phyloP scores from a whole-genome alignment of 2,329 filamentous ascomycete genomes.

The Arthrobotrys conoides region DNA sequence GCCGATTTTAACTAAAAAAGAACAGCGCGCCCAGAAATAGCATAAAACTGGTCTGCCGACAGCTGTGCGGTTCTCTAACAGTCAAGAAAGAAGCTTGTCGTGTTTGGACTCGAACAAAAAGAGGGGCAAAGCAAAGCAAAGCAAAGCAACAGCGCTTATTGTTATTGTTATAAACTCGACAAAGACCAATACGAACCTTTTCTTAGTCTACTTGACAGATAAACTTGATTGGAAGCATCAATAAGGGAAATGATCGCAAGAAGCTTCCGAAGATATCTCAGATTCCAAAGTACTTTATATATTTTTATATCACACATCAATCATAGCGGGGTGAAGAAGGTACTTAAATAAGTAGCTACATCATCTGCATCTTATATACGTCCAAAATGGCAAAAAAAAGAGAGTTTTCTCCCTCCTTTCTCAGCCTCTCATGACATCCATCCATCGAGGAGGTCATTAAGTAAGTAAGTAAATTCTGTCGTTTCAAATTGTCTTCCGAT shows the following conservation, averaged over 20 bases:
- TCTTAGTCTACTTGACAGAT: neutral
- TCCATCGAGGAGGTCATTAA: too few relatives aligned
- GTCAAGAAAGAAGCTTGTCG: neutral
- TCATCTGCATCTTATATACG: slow-evolving; percentile 34
- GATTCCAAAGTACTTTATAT: neutral
- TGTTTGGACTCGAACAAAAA: slow-evolving; percentile 1
- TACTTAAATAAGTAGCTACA: slow-evolving; percentile 2
- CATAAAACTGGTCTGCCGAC: slow-evolving; percentile 17
- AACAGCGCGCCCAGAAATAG: neutral
- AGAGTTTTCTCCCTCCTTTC: slow-evolving; percentile 11
- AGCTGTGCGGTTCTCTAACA: neutral
- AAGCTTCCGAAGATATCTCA: slow-evolving; percentile 19
- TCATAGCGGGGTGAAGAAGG: neutral
- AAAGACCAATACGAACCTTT: slow-evolving; percentile 37
- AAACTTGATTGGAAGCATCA: neutral
- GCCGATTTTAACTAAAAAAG: too few relatives aligned
- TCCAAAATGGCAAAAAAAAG: slow-evolving; percentile 56
- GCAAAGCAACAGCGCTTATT: slow-evolving; percentile 18
- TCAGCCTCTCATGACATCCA: neutral
- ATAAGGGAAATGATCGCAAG: slow-evolving; percentile 18
- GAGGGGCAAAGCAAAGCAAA: slow-evolving; percentile 17
- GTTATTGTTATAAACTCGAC: slow-evolving; percentile 9
- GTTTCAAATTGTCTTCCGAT: slow-evolving; percentile 27
- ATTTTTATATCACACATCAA: neutral
- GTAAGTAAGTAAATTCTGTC: too few relatives aligned